Base-by-base conservation (phyloP, 2,329 filamentous ascomycete species). In the Fusarium sp. region DNA sequence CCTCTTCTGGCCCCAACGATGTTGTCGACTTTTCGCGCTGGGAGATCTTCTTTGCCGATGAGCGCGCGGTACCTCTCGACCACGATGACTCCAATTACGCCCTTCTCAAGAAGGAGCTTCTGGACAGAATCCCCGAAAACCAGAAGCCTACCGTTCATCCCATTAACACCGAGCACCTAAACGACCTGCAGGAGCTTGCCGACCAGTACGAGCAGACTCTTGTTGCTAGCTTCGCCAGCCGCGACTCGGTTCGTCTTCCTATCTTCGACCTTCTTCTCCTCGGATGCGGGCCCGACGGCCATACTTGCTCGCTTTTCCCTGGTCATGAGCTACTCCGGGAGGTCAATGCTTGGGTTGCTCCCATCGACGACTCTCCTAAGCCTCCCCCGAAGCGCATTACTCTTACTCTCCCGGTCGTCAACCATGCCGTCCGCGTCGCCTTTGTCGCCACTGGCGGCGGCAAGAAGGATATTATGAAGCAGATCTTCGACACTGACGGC, bases 41-140 rank as follows among this genome's bases (percentile, higher is more conserved):
- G 96, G 93, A 98, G 76, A 93, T 99, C 77, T 99, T 98, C 87
- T 98, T 98, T 81, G 95, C 95, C 77, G 96, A 99, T 79, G 96
- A 99, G 86, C 93, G 96, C 76, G 93, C 93, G 73, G 96, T 98
- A 54, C 92, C 96, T 22, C 90, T 98, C 73, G 91, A 96, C 80
- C 92, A 98, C 82, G 87, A 89, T 71, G 95, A 99, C 84, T 97
- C 94, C 84, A 99, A 98, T 84, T 97, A 98, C 83, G 89, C 85
- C 65, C 89, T 98, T 44, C 83, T 98, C 73, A 96, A 97, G 84
- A 84, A 89, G 47, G 94, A 98, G 82, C 86, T 98, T 51, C 85
- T 99, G 67, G 91, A 94, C 83, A 95, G 97, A 84, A 92, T 98
- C 67, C 94, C 94, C 42, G 81, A 84, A 45, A 86, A 86, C 57